Percentiles rank a stretch among this genome's conserved stretches.
These are phyloP conservation scores for Calendula officinalis DNA, from an alignment of 129 eudicot genomes.

Conservation along the genomic window DNA sequence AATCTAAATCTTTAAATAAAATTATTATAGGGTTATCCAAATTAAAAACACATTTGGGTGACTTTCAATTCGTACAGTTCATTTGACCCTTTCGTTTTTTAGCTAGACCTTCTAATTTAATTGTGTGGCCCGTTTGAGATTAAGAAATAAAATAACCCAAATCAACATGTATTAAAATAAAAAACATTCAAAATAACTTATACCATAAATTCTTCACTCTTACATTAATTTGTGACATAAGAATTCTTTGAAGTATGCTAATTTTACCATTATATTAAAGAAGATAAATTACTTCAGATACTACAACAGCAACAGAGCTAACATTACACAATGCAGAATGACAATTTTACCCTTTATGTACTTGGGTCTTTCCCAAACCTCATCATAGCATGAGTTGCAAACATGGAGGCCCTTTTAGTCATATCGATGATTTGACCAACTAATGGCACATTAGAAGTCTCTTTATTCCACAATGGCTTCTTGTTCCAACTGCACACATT, in stretches of 20 bases:
- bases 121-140: too few species aligned
- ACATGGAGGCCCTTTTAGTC: conserved; percentile 64
- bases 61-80: too few species aligned
- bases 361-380: conserved; percentile 79
- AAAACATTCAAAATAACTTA: not conserved
- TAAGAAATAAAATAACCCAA: too few species aligned
- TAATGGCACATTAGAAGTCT: conserved; percentile 52
- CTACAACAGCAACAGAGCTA: not conserved
- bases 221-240: not conserved
- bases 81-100: too few species aligned
- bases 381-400: conserved; percentile 81
- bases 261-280: not conserved
- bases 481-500: conserved; percentile 68
- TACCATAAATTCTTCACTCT: not conserved
- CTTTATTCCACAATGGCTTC: conserved; percentile 66
- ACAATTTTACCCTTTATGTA: conserved; percentile 13
- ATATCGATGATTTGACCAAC: conserved; percentile 54
- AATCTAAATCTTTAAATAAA: too few species aligned
- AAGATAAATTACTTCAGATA: conserved; percentile 1
- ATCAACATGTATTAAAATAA: not conserved
- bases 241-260: conserved; percentile 7
- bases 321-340: conserved; percentile 10
- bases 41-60: too few species aligned
- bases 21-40: too few species aligned
- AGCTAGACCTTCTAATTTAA: too few species aligned